Evolutionary conservation across 345 rosid species (phyloP).

Genomic region (Geranium rotundifolium): DNA sequence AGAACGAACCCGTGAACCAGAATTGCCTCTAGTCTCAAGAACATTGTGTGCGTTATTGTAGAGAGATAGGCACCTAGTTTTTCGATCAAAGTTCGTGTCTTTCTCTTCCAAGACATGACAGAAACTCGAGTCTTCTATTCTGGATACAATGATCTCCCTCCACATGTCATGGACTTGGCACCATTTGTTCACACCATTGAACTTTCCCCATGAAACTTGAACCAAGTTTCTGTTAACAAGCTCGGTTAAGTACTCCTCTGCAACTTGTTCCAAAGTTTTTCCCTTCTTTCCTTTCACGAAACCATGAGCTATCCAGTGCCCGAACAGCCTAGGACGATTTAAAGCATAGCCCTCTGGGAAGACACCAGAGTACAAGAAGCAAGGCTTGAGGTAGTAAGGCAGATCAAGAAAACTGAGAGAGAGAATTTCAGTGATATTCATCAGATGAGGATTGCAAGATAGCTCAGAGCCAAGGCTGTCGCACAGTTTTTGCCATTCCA

Average conservation of each 20-base stretch:
- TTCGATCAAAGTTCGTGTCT: not conserved
- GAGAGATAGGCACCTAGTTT: conserved; percentile 5
- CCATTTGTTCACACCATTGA: conserved; percentile 1
- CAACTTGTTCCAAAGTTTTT: conserved; percentile 7
- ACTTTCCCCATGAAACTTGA: not conserved
- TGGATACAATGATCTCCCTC: conserved; percentile 2
- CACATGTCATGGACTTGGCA: conserved; percentile 9
- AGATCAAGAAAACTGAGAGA: conserved; percentile 9
- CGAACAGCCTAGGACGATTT: not conserved
- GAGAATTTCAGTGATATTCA: not conserved
- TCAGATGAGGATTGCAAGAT: not conserved
- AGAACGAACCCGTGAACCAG: not conserved
- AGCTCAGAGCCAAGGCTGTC: conserved; percentile 4
- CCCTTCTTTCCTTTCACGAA: conserved; percentile 8
- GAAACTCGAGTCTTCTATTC: conserved; percentile 2
- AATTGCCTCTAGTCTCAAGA: not conserved
- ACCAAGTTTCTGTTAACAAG: conserved; percentile 7
- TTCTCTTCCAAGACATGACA: not conserved
- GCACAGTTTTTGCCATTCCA: not conserved
- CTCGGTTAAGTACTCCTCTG: conserved; percentile 9
- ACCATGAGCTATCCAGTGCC: conserved; percentile 10
- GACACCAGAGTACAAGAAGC: not conserved
- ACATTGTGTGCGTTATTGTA: not conserved
- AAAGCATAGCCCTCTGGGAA: conserved; percentile 7
- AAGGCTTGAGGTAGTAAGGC: not conserved